Conservation (phyloP, 148 eudicot genomes). For the Nepenthes mirabilis region DNA sequence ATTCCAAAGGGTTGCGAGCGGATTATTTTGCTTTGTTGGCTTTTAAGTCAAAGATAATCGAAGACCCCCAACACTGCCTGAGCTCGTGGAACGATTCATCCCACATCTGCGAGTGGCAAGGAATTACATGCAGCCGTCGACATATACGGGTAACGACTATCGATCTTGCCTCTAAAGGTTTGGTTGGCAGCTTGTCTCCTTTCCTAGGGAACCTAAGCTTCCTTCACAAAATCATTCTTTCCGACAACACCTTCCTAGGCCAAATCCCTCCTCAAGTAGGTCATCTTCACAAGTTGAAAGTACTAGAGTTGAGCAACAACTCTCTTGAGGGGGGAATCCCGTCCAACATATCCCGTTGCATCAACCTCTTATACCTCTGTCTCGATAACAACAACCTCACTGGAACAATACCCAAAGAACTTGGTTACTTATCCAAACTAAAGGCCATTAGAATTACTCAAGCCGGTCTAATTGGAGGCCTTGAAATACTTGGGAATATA, state of each 20-base stretch:
- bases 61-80: constrained; percentile 10
- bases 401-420: constrained; percentile 13
- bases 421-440: constrained; percentile 8
- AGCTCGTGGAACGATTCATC: constrained; percentile 13
- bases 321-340: constrained; percentile 15
- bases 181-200: constrained; percentile 13
- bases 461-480: no score
- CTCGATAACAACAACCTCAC: constrained; percentile 8
- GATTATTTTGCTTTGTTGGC: constrained; percentile 9
- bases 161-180: constrained; percentile 1
- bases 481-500: no score
- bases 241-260: constrained; percentile 12
- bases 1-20: no score
- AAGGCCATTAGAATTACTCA: no score
- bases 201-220: constrained; percentile 18
- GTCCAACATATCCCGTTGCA: constrained; percentile 8
- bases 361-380: neutral
- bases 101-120: constrained; percentile 13
- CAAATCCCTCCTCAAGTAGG: constrained; percentile 16
- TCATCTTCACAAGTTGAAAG: constrained; percentile 9
- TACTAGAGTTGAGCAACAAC: constrained; percentile 3
- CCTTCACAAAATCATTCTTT: constrained; percentile 1
- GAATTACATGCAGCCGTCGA: constrained; percentile 9
- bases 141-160: constrained; percentile 8
- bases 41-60: constrained; percentile 7